Evolutionary conservation across 208 protist species (phyloP), one percentile per base, ranked within the genome.

Genomic region (Trichomonas gallinae): DNA sequence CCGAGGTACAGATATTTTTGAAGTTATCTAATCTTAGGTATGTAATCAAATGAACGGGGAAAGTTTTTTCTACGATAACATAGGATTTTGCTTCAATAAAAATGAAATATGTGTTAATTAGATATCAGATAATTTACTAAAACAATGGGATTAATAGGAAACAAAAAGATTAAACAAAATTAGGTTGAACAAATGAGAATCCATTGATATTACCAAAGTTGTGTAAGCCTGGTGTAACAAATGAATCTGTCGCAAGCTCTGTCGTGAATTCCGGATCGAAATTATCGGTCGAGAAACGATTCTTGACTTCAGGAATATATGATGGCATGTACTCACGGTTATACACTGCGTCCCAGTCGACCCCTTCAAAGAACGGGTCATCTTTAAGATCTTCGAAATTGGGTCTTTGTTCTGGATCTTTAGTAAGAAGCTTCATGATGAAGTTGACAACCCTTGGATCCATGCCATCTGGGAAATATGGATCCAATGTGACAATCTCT

Each of bases 311-410:
- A 38, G 93, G 93, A 83, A 83, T 83, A 40, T 46, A 96, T 0
- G n/a, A 81, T 36, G 93, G 46, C 13, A 17, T 42, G 51, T 85
- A 83, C 38, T 96, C 63, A 45, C 23, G 63, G 15, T 45, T 83
- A 10, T 83, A 46, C 2, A 96, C 36, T 31, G 9, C 34, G 83
- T 96, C 93, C 38, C 48, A 96, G 36, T 96, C 63, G n/a, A 96
- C 63, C 4, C 93, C 93, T 44, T 96, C 93, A 44, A 96, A 96
- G 44, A 96, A 96, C n/a, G 87, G 87, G 45, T 93, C 40, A 51
- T 23, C 34, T 51, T 51, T 93, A 6, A 93, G 0, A 0, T 51
- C 26, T 34, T 34, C 21, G 45, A 93, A 93, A 26, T 23, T 93
- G 34, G 87, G 87, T 51, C 44, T 48, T 51, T 93, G 8, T 10